phyloP scores from a whole-genome alignment of 306 rosid species.

The Psophocarpus tetragonolobus region DNA sequence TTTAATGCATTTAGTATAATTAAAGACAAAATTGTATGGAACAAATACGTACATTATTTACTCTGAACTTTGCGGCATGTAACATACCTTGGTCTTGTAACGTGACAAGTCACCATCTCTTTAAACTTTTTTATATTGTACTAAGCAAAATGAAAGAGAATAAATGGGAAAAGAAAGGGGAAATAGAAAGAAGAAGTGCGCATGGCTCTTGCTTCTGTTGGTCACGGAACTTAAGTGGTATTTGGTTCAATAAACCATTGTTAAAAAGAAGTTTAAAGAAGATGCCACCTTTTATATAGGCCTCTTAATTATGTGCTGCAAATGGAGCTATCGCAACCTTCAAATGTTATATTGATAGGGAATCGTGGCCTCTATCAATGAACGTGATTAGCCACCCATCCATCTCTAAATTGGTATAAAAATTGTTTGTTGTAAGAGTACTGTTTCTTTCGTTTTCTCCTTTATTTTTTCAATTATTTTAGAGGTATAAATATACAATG shows the following conservation, averaged over 20 bases:
- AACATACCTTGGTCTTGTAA: not conserved
- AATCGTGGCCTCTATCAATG: constrained; percentile 43
- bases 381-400: constrained; percentile 40
- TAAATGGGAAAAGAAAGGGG: not conserved
- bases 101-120: not conserved
- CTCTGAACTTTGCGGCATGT: not conserved
- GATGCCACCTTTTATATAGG: constrained; percentile 42
- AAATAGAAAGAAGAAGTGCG: not conserved
- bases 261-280: constrained; percentile 28
- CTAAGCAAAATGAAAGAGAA: not conserved
- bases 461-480: not conserved
- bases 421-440: not conserved
- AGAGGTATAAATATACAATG: not conserved
- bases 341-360: constrained; percentile 15
- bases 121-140: not conserved
- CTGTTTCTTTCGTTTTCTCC: not conserved
- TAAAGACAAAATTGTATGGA: no score
- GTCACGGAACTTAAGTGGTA: constrained; percentile 35
- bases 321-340: constrained; percentile 36
- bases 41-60: not conserved
- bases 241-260: constrained; percentile 36
- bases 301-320: constrained; percentile 38
- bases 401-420: not conserved
- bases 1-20: no score
- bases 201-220: constrained; percentile 8